Evolutionary conservation across 805 yeast species (phyloP).

Genomic region (Tetrapisispora namnaoensis): DNA sequence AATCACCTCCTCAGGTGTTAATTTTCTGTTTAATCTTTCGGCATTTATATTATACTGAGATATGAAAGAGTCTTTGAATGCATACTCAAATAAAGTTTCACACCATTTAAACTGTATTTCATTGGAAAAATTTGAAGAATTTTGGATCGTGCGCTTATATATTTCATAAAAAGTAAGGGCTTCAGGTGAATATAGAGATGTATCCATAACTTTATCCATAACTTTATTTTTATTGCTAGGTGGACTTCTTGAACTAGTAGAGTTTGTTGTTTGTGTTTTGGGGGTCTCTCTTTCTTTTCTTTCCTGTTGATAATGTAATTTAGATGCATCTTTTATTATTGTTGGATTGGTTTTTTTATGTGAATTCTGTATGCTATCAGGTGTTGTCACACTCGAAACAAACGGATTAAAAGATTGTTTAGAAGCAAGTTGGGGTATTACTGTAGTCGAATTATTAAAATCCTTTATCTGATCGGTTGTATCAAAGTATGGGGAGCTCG

Average conservation of each 20-base stretch:
- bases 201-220: background rate
- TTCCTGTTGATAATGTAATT: background rate
- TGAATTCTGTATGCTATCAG: background rate
- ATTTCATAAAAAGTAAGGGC: constrained; percentile 17
- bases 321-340: background rate
- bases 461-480: background rate
- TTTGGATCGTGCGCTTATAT: constrained; percentile 19
- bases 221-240: background rate
- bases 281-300: background rate
- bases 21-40: constrained; percentile 31
- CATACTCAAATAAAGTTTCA: constrained; percentile 41
- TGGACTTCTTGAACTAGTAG: background rate
- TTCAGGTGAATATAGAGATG: constrained; percentile 8
- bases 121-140: constrained; percentile 34
- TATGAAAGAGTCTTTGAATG: constrained; percentile 35
- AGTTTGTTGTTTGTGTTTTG: background rate
- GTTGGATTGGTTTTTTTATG: background rate
- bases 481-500: background rate
- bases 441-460: background rate
- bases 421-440: background rate
- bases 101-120: constrained; percentile 55
- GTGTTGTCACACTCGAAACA: background rate
- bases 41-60: constrained; percentile 41
- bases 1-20: constrained; percentile 35
- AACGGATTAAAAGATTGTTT: background rate